phyloP scores from a whole-genome alignment of 73 alveolate genomes.

The Effrenium voratum region DNA sequence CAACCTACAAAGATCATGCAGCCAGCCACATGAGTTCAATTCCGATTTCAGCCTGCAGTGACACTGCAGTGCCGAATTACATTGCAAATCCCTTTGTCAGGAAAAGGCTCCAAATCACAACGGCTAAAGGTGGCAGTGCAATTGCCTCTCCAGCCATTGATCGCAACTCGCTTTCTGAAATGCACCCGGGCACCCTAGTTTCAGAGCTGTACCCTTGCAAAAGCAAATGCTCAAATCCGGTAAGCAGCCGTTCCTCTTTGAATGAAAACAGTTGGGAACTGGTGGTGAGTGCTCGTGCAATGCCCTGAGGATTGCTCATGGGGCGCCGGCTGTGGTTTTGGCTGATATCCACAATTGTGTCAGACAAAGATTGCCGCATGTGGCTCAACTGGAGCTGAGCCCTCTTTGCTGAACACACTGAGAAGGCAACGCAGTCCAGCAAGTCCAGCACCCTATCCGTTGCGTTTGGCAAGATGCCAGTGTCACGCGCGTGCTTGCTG shows the following conservation, averaged over 20 bases:
- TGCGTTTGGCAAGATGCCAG: not conserved
- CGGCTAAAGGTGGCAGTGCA: not conserved
- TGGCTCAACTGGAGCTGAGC: no score
- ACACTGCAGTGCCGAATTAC: no score
- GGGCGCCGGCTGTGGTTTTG: not conserved
- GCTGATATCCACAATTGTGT: constrained; percentile 3
- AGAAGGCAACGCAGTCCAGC: not conserved
- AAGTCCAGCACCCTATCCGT: not conserved
- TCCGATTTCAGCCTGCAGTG: no score
- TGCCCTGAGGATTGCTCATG: not conserved
- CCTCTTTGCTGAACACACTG: not conserved
- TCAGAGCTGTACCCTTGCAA: not conserved
- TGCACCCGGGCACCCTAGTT: not conserved
- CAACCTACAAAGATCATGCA: no score
- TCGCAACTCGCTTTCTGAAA: not conserved
- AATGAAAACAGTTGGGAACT: not conserved
- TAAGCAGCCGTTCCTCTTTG: not conserved
- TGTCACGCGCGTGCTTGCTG: not conserved
- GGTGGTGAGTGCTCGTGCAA: not conserved
- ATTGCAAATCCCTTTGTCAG: not conserved
- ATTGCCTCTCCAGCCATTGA: not conserved
- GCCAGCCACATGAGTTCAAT: no score
- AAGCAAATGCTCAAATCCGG: not conserved
- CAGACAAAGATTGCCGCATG: not conserved
- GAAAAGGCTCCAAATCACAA: not conserved